These are phyloP conservation scores for Calocybe cyanea DNA, from an alignment of 768 basidiomycete genomes.

Conservation along the genomic window DNA sequence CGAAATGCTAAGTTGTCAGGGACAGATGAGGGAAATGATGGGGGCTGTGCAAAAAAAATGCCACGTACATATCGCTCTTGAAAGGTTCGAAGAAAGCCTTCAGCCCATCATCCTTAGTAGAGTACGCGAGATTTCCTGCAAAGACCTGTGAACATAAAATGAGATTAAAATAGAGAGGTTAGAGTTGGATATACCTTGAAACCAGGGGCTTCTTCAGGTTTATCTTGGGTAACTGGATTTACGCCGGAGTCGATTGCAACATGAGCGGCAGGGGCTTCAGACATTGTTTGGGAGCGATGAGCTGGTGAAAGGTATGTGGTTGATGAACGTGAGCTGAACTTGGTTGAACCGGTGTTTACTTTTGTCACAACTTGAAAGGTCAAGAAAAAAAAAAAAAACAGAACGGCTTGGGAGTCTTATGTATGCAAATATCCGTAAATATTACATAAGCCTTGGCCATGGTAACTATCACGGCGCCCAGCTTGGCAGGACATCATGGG, in stretches of 20 bases:
- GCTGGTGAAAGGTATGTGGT: constrained; percentile 48
- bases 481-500: constrained; percentile 8
- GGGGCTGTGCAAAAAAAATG: constrained; percentile 42
- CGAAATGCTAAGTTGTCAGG: constrained; percentile 52
- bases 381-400: constrained; percentile 33
- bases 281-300: constrained; percentile 65
- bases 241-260: constrained; percentile 82
- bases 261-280: constrained; percentile 86
- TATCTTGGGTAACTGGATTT: constrained; percentile 73
- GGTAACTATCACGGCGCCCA: too few species aligned
- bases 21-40: constrained; percentile 21
- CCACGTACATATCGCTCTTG: constrained; percentile 80
- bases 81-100: constrained; percentile 91
- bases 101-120: constrained; percentile 92
- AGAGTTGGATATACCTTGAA: constrained; percentile 61
- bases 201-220: constrained; percentile 67
- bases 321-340: constrained; percentile 57
- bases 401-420: constrained; percentile 28
- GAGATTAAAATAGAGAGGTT: constrained; percentile 19
- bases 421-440: constrained; percentile 36
- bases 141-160: constrained; percentile 60
- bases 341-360: constrained; percentile 83
- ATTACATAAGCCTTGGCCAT: constrained; percentile 4
- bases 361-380: constrained; percentile 81
- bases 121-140: constrained; percentile 93